Evolutionary conservation across 2,329 filamentous ascomycete genomes (phyloP), one percentile per base, ranked within the genome.

Genomic region (Colletotrichum tanaceti): DNA sequence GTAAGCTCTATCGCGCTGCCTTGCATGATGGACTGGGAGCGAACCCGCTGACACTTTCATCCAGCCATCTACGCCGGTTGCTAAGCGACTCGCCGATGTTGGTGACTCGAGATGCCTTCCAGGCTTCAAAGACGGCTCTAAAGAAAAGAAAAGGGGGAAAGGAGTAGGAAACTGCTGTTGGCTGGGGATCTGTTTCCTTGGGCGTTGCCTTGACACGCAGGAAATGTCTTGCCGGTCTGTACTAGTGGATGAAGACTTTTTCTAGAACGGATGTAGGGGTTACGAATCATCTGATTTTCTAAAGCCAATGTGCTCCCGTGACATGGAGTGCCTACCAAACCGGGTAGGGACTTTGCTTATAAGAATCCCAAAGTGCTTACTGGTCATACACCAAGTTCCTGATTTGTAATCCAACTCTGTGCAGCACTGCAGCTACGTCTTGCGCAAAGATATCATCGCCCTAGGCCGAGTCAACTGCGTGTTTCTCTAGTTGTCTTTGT

Each of bases 31-130:
- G 9, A 5, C 10, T 22, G 16, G 41, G 24, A 6, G 13, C 7
- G 20, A 10, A 32, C 3, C 10, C 18, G 32, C 53, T 63, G 22
- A 63, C 14, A n/a, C 28, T 4, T 10, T 18, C 32, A 5, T 32
- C 13, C n/a, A 65, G 77, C 80, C 68, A 77, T 80, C 72, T 74
- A 76, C 58, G 75, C 77, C 47, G 76, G 77, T 66, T 83, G 81
- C 72, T 83, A 77, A 74, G 65, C 59, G 65, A 6, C 5, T 43
- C 11, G 35, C 14, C 5, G 3, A n/a, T 11, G 16, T 49, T 1
- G n/a, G 10, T 5, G 14, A 38, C 24, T 18, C 24, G 16, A 50
- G n/a, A 20, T 38, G 6, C 0, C 16, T 5, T 3, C 2, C 7
- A 22, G 44, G 32, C 28, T n/a, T 6, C 3, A 2, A 18, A 1